These are phyloP conservation scores for Nigrospora sphaerica DNA, from an alignment of 2,329 filamentous ascomycete genomes.

Conservation along the genomic window DNA sequence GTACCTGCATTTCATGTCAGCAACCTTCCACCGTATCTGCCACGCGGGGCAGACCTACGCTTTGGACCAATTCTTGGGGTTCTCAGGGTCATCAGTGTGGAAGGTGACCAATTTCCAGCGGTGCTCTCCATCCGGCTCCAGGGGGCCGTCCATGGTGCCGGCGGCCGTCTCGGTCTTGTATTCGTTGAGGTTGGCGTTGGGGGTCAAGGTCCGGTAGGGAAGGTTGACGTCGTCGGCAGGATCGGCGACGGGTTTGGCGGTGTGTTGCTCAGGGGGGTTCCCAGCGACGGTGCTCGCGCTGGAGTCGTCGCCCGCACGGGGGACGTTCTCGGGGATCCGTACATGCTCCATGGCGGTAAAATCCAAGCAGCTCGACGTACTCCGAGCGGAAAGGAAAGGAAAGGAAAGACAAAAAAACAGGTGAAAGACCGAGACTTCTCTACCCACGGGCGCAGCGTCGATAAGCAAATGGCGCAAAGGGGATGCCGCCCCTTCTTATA, in stretches of 20 bases:
- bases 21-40: too few species aligned
- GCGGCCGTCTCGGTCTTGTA: conserved; percentile 54
- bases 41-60: conserved; percentile 24
- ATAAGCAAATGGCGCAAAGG: background rate
- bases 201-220: conserved; percentile 57
- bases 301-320: background rate
- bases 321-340: background rate
- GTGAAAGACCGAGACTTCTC: background rate
- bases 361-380: too few species aligned
- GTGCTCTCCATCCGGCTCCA: conserved; percentile 8
- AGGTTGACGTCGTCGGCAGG: conserved; percentile 46
- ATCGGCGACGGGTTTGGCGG: conserved; percentile 19
- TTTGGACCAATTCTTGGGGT: conserved; percentile 83
- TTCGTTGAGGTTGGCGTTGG: conserved; percentile 56
- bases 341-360: background rate
- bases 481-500: too few species aligned
- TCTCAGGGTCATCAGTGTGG: conserved; percentile 61
- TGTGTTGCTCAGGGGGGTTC: background rate
- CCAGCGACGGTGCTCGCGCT: background rate
- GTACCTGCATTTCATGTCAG: conserved; percentile 2
- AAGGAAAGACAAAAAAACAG: too few species aligned
- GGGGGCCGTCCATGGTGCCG: conserved; percentile 50
- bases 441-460: background rate
- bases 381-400: too few species aligned
- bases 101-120: conserved; percentile 55